These are phyloP conservation scores for Esteya vermicola DNA, from an alignment of 2,329 filamentous ascomycete genomes.

Conservation along the genomic window DNA sequence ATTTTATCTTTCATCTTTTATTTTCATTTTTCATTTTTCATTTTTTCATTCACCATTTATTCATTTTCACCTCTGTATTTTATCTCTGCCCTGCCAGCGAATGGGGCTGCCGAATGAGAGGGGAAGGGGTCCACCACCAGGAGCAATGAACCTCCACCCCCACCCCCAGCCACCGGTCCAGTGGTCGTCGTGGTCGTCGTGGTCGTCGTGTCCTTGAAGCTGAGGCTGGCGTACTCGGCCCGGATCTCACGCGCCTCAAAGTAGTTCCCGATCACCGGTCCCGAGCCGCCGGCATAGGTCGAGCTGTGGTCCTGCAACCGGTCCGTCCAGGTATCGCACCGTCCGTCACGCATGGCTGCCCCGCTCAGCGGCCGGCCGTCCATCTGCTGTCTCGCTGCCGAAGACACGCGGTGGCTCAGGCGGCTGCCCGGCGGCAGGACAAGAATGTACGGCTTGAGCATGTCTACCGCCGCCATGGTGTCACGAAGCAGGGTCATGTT, in stretches of 20 bases:
- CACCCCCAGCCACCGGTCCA: no score
- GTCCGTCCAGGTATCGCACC: constrained; percentile 1
- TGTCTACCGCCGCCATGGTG: not conserved
- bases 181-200: no score
- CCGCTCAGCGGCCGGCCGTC: constrained; percentile 4
- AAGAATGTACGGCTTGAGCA: constrained; percentile 3
- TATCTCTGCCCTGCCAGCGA: no score
- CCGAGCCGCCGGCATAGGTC: not conserved
- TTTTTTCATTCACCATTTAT: no score
- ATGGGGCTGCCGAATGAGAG: no score
- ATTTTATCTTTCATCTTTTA: no score
- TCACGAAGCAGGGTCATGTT: not conserved
- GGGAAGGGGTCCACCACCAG: no score
- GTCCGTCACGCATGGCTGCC: constrained; percentile 4
- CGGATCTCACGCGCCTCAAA: constrained; percentile 5
- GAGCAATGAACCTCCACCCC: no score
- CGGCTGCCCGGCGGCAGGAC: constrained; percentile 3
- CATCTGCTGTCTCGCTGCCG: not conserved
- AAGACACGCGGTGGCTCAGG: not conserved
- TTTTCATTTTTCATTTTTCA: no score
- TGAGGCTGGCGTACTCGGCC: constrained; percentile 9
- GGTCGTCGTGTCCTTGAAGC: constrained; percentile 3
- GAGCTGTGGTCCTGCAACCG: constrained; percentile 5
- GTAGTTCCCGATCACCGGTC: constrained; percentile 5
- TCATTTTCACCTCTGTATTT: no score